Percentiles rank a stretch among this genome's conserved stretches.
These are phyloP conservation scores for Talaromyces amestolkiae DNA, from an alignment of 2,329 filamentous ascomycete species.

Conservation along the genomic window DNA sequence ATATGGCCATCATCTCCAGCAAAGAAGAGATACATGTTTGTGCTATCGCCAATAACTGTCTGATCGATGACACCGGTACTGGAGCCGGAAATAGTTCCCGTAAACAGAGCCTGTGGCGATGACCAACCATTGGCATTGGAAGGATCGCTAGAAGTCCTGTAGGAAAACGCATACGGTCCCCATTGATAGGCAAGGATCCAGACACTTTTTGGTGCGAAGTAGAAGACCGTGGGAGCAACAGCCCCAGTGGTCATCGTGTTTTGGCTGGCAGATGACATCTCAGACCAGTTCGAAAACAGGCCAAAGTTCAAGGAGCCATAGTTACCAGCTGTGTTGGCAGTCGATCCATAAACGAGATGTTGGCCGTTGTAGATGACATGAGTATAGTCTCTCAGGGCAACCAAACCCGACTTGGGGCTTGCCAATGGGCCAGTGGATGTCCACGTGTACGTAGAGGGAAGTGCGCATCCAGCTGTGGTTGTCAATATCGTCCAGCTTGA, in stretches of 20 bases:
- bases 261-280: neutral
- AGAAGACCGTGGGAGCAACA: conserved; percentile 63
- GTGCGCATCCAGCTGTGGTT: neutral
- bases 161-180: conserved; percentile 59
- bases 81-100: conserved; percentile 49
- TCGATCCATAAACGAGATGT: too few species aligned
- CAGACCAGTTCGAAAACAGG: neutral
- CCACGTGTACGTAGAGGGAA: too few species aligned
- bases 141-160: conserved; percentile 59
- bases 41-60: conserved; percentile 60
- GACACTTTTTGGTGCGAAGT: conserved; percentile 58
- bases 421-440: too few species aligned
- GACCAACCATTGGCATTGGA: conserved; percentile 59
- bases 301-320: too few species aligned
- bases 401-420: too few species aligned
- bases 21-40: conserved; percentile 67
- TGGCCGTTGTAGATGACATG: too few species aligned
- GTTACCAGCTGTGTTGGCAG: too few species aligned
- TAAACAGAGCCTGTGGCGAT: conserved; percentile 54
- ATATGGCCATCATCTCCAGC: conserved; percentile 65
- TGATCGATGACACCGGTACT: conserved; percentile 57
- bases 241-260: conserved; percentile 42
- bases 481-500: neutral
- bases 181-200: conserved; percentile 67
- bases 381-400: too few species aligned